Base-by-base conservation (phyloP, 2,329 filamentous ascomycete genomes). In the Sarocladium strictum region DNA sequence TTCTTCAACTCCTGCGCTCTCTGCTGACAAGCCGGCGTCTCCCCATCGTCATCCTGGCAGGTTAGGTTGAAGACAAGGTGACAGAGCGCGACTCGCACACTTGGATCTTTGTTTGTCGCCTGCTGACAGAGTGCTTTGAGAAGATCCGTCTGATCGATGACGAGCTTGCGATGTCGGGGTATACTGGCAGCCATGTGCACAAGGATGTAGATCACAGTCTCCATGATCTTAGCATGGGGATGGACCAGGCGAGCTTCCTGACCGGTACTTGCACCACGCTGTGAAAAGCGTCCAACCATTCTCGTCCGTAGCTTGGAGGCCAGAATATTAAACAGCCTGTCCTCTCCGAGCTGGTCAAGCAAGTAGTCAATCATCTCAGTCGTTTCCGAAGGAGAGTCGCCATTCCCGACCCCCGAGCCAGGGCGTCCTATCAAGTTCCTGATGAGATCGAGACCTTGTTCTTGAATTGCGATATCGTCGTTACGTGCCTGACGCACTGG, bases 401-500 rank as follows among this genome's bases (percentile, higher is more conserved):
- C 68, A 7, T 53, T 40, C 4, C 35, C 32, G 5, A 33, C 35
- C 15, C 53, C 43, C 9, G 27, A 35, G 3, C 52, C 54, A 11
- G 71, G 67, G 51, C 85, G 83, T 55, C 86, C 87, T 60, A 97
- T 89, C 29, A 97, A 76, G 68, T 99, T 99, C 54, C 93, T 83
- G 58, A 99, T 83, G 61, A 97, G 87, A 62, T 95, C 87, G 17
- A 97, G 80, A 0, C 87, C 89, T 69, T 97, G 92, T 66, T 96
- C 90, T 70, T 97, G 93, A 26, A 97, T 88, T 2, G 86, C 85
- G 35, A 92, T 77, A 60, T 95, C 89, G 60, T 96, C 88, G 60
- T 85, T 85, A 53, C 86, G 81, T 17, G 86, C 83, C 64, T 85
- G 85, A 27, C 84, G 79, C 23, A 78, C 76, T 21, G 85, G 81